Percentiles rank a stretch among this genome's conserved stretches.
Evolutionary conservation across 2,329 filamentous ascomycete species (phyloP).

Genomic region (Grosmannia penicillata): DNA sequence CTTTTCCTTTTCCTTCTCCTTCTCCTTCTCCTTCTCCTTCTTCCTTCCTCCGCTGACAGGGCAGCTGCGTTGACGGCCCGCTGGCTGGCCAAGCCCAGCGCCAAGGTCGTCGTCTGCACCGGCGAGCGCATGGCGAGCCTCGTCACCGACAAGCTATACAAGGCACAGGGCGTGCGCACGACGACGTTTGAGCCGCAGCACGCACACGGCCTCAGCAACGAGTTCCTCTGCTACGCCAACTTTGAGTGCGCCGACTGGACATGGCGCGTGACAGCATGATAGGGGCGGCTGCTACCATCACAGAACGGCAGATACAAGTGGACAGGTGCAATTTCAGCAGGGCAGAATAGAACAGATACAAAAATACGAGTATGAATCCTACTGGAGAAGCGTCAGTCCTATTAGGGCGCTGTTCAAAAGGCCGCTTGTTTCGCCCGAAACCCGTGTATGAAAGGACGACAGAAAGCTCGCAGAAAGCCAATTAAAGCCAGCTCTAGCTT

Average conservation of each 20-base stretch:
- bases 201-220: conserved; percentile 61
- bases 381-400: too few species aligned
- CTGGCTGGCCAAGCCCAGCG: conserved; percentile 44
- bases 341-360: too few species aligned
- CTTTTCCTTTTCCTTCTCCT: not conserved
- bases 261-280: conserved; percentile 16
- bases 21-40: not conserved
- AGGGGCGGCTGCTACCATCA: not conserved
- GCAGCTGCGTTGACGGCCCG: conserved; percentile 57
- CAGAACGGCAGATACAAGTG: not conserved
- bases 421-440: too few species aligned
- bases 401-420: too few species aligned
- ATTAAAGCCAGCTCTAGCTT: too few species aligned
- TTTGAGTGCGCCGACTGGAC: conserved; percentile 48
- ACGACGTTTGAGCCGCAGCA: conserved; percentile 58
- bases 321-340: too few species aligned
- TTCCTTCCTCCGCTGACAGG: not conserved
- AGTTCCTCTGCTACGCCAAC: conserved; percentile 68
- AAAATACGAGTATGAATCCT: too few species aligned
- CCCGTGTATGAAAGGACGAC: too few species aligned
- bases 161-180: conserved; percentile 42
- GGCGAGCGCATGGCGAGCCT: conserved; percentile 60
- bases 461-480: not conserved
- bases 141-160: conserved; percentile 49
- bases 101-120: conserved; percentile 53